Percentiles rank a stretch among this genome's conserved stretches.
Evolutionary conservation across 306 rosid species (phyloP).

Genomic region (Canavalia ensiformis): DNA sequence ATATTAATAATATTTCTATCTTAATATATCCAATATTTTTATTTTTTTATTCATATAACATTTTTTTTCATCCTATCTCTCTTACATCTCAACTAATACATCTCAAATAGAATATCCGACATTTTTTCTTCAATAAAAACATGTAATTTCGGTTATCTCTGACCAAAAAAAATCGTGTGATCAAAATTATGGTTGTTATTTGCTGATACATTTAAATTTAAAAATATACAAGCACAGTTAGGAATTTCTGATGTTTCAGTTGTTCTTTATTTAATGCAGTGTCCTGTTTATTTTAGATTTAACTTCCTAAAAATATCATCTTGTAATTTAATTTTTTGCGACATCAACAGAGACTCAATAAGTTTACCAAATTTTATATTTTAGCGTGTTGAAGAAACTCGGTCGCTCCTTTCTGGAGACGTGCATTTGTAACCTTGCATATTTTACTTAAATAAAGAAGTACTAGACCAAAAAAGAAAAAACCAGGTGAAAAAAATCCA

Average conservation of each 20-base stretch:
- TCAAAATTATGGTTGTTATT: not conserved
- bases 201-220: not conserved
- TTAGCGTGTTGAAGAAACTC: not conserved
- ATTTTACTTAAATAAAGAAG: no score
- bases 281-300: not conserved
- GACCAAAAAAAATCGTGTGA: not conserved
- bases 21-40: no score
- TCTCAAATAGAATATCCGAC: no score
- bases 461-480: no score
- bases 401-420: not conserved
- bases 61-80: no score
- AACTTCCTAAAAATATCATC: not conserved
- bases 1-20: no score
- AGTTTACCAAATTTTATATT: not conserved
- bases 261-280: not conserved
- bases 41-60: no score
- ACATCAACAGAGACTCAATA: not conserved
- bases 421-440: not conserved
- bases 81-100: no score
- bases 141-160: no score
- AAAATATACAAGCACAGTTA: not conserved
- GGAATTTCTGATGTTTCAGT: not conserved
- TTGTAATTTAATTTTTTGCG: not conserved
- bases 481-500: not conserved
- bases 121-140: no score